Base-by-base conservation (phyloP, 371 early-diverging fungal genomes). In the Apophysomyces variabilis region DNA sequence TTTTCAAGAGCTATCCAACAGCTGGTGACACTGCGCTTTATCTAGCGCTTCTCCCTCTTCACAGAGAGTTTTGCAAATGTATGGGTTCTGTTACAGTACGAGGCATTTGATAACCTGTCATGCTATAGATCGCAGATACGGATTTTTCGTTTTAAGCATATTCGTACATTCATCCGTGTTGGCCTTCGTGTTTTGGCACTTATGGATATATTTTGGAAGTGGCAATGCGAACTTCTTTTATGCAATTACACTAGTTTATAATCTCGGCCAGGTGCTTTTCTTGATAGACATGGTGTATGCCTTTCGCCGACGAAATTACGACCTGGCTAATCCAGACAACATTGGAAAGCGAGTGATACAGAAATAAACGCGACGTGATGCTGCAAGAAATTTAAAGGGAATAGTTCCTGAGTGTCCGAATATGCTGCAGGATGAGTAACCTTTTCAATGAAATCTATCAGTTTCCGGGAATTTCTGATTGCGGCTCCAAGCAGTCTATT, bases 191-290 rank as follows among this genome's bases (percentile, higher is more conserved):
- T 96, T 97, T 68, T 94, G 94, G 92, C 87, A 95, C 66, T 78
- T 96, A 46, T 98, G 98, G 98, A 87, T 97, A 38, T 94, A 94
- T 77, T 88, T 90, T 14, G 97, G 96, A 7, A 91, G 92, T 62
- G 99, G 97, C 26, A 98, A 98, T 80, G 95, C 97, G 61, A 98
- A 98, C 77, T 98, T 97, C 73, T 97, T 93, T 73, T 98, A 96
- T 69, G 96, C 98, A 8, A 95, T 96, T 18, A 97, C 96, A 2
- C 86, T 98, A 43, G 94, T 97, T 0, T 94, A 92, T 63, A 91
- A 89, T 11, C 79, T 96, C 35, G 93, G 93, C 1, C 94, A 93
- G 70, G 89, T 95, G 37, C 71, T 93, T 32, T 73, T 95, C 59
- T 70, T 96, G 41, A 86, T 92, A 14, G 98, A 97, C 69, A 59